Conservation (phyloP, 1,284 basidiomycete genomes). For the Mycosarcoma mackinlayi region DNA sequence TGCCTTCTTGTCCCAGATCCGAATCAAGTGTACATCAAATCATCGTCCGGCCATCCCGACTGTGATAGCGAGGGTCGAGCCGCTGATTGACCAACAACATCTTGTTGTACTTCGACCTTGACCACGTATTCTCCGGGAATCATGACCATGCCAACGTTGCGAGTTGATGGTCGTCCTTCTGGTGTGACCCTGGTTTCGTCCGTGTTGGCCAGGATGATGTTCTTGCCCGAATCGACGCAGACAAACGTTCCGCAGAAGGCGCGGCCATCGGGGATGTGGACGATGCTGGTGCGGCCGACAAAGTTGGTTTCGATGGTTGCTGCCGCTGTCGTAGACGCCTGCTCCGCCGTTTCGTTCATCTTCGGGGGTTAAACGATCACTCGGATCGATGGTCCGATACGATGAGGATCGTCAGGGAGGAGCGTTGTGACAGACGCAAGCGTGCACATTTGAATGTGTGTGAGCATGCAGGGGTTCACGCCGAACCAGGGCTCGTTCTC, state of each 20-base stretch:
- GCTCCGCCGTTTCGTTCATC: conserved; percentile 3
- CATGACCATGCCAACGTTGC: conserved; percentile 62
- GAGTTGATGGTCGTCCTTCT: conserved; percentile 15
- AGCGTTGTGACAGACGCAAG: no score
- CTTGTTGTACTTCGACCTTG: conserved; percentile 42
- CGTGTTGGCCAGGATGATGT: conserved; percentile 53
- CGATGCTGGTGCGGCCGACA: conserved; percentile 40
- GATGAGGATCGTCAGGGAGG: no score
- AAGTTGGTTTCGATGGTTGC: conserved; percentile 30
- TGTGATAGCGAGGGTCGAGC: conserved; percentile 15
- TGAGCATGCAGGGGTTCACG: no score
- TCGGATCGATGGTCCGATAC: background rate
- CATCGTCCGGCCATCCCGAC: conserved; percentile 38
- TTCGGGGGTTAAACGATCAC: background rate
- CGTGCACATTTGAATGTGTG: no score
- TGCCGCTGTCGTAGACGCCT: conserved; percentile 1
- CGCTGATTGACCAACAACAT: background rate
- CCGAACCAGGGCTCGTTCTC: no score
- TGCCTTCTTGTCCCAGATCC: no score
- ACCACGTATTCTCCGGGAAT: conserved; percentile 48
- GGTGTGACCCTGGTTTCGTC: conserved; percentile 28
- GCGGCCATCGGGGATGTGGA: conserved; percentile 58
- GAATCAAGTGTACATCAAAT: conserved; percentile 28
- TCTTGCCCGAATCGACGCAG: conserved; percentile 52
- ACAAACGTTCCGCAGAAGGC: conserved; percentile 56